A percentile compares a stretch with the other conserved stretches of the same genome.
phyloP scores from a whole-genome alignment of 129 eudicot species.

The Saposhnikovia divaricata region DNA sequence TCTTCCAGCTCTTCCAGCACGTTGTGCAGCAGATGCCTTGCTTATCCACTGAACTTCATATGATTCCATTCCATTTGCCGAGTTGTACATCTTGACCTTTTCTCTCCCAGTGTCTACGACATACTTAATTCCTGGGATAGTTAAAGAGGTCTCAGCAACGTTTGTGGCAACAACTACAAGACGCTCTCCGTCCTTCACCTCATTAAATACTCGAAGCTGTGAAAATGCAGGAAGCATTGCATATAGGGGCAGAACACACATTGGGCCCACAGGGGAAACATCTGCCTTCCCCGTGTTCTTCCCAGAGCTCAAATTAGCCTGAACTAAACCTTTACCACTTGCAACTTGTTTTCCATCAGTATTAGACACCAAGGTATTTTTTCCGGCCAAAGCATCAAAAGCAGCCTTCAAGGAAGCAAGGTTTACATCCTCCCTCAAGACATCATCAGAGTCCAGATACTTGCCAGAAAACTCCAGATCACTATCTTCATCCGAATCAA shows the following conservation, averaged over 20 bases:
- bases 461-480: constrained; percentile 45
- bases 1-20: constrained; percentile 98
- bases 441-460: constrained; percentile 24
- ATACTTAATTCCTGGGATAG: constrained; percentile 87
- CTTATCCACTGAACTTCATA: constrained; percentile 90
- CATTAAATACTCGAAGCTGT: constrained; percentile 84
- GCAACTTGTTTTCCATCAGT: constrained; percentile 10
- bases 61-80: constrained; percentile 75
- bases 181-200: constrained; percentile 63
- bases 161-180: constrained; percentile 90
- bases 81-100: constrained; percentile 69
- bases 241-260: constrained; percentile 77
- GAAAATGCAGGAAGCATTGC: constrained; percentile 96
- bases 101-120: constrained; percentile 94
- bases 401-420: constrained; percentile 65
- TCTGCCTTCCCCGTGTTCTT: constrained; percentile 10
- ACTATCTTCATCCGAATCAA: constrained; percentile 60
- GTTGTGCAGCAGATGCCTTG: constrained; percentile 93
- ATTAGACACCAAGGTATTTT: constrained; percentile 16
- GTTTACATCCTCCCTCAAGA: constrained; percentile 34
- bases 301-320: constrained; percentile 2
- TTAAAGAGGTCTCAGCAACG: constrained; percentile 94
- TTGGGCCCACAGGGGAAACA: constrained; percentile 31
- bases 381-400: constrained; percentile 67
- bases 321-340: constrained; percentile 12